Evolutionary conservation across 2,329 filamentous ascomycete species (phyloP), one percentile per base, ranked within the genome.

Genomic region (Penicillium sp.): DNA sequence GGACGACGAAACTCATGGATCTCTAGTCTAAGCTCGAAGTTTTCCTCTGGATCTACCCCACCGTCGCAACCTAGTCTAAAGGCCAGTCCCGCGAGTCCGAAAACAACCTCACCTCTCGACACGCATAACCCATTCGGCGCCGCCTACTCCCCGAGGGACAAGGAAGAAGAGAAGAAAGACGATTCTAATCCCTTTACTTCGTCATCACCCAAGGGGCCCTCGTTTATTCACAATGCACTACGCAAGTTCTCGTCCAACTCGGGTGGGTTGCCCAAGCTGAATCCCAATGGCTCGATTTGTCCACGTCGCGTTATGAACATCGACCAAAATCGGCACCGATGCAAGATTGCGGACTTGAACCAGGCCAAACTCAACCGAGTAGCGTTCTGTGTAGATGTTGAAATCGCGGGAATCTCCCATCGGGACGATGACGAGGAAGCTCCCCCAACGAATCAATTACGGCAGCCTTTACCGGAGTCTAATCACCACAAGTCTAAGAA

Each of bases 381-480:
- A 0, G 90, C 93, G 0, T 99, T 99, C 70, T 96, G 91, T 66
- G 94, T 99, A 3, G 94, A 99, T 69, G 92, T 99, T 5, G 94
- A 99, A 73, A 96, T 99, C 69, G 93, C 93, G 3, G 91, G 92
- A 0, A 87, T 91, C 69, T 91, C 92, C 25, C 87, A 85, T 65
- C 94, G 95, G 65, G 90, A 94, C 3, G 80, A 80, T 16, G 73
- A 81, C 10, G 76, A 78, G 16, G 76, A 81, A n/a, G 75, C 73
- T 50, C 68, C 67, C 54, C 76, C 70, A 61, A 65, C 68, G 25
- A 72, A 60, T 53, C 61, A 69, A 49, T 47, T 67, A 31, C 66
- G 63, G 57, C 71, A 65, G 44, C 61, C 53, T 61, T 57, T 59
- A 36, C 61, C 61, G 27, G 70, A 64, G 39, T 61, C 59, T 5